Evolutionary conservation across 768 basidiomycete species (phyloP), one percentile per base, ranked within the genome.

Genomic region (Lactarius tabidus): DNA sequence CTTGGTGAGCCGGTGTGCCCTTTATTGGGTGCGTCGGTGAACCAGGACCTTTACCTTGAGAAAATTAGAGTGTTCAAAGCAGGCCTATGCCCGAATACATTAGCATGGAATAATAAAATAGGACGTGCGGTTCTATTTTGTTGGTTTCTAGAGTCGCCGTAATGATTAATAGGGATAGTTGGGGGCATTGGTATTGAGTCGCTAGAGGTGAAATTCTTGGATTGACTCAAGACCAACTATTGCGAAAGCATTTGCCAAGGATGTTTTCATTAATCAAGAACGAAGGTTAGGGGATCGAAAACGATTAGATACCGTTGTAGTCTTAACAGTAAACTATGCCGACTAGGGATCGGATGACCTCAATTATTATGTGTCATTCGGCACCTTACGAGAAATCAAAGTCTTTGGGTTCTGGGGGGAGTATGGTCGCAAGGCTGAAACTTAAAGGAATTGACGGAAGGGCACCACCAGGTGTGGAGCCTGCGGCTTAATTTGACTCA

Each of bases 191-290:
- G 86, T 88, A 87, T 86, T 88, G 79, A 78, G 81, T 84, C 81
- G 85, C 84, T 84, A 87, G 87, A 87, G 86, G 87, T 88, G 87
- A 87, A 88, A 87, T 88, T 87, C 86, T 87, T 87, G 84, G 86
- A 88, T 85, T 84, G 81, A 84, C 82, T 79, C 81, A 88, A 88
- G 87, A 88, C 85, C 79, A 80, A 87, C 86, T 85, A 84, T 72
- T 85, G 86, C 84, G 84, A 88, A 88, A 88, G 86, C 85, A 87
- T 86, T 87, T 87, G 86, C 85, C 85, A 67, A 67, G 84, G 85
- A 87, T 85, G 85, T 86, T 86, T 86, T 87, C 85, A 86, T 87
- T 86, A 84, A 86, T 87, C 87, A 87, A 86, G 86, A 86, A 87
- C 84, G 83, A 87, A 88, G 84, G 86, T 85, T 86, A 86, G 86